These are phyloP conservation scores for Pleurostoma richardsiae DNA, from an alignment of 2,329 filamentous ascomycete genomes.

Conservation along the genomic window DNA sequence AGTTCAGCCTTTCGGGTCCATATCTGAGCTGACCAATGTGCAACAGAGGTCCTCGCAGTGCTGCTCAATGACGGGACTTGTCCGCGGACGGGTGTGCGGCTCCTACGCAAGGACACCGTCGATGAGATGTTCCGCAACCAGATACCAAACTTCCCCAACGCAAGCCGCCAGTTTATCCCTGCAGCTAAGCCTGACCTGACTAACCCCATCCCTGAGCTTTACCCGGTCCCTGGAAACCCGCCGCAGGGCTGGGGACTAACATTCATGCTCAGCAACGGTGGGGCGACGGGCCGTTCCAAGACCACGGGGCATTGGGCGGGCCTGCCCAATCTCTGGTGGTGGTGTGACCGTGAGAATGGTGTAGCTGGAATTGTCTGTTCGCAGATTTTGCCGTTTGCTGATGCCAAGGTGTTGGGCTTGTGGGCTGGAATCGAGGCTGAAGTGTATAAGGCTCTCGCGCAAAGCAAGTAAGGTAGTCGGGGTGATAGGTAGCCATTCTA, in stretches of 20 bases:
- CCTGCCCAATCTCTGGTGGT: constrained; percentile 53
- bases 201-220: constrained; percentile 41
- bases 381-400: constrained; percentile 40
- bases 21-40: neutral
- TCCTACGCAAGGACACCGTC: constrained; percentile 51
- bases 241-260: constrained; percentile 59
- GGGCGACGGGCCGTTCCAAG: constrained; percentile 40
- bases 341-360: constrained; percentile 51
- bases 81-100: constrained; percentile 44
- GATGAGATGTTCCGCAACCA: constrained; percentile 59
- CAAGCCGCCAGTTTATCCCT: constrained; percentile 33
- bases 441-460: constrained; percentile 19
- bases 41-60: constrained; percentile 47
- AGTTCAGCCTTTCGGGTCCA: neutral
- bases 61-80: constrained; percentile 57
- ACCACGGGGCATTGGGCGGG: constrained; percentile 50
- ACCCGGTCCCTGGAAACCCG: constrained; percentile 30
- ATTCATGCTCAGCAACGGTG: constrained; percentile 42
- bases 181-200: constrained; percentile 39
- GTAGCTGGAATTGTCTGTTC: constrained; percentile 41
- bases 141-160: constrained; percentile 45
- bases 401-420: constrained; percentile 27
- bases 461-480: neutral
- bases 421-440: constrained; percentile 27
- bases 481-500: no score